phyloP scores from a whole-genome alignment of 805 yeast genomes.

The Barnettozyma sp. region DNA sequence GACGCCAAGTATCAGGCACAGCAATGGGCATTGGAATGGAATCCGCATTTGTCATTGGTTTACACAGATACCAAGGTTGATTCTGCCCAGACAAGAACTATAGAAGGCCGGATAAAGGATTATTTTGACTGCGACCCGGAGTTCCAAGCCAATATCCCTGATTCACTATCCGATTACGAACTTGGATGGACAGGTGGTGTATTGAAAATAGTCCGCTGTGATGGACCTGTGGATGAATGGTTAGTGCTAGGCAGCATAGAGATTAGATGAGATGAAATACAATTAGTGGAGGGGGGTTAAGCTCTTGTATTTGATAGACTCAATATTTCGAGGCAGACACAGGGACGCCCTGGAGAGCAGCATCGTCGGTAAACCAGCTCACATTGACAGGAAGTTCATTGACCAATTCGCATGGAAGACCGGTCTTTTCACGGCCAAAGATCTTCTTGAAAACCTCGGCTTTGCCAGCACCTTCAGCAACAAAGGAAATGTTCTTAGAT shows the following conservation, averaged over 20 bases:
- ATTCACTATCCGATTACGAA: conserved; percentile 21
- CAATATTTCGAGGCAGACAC: conserved; percentile 23
- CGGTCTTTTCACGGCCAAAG: conserved; percentile 43
- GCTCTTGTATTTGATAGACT: no score
- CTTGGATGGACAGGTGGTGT: conserved; percentile 62
- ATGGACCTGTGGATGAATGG: conserved; percentile 70
- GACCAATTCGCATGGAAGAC: conserved; percentile 70
- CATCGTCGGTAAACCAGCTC: conserved; percentile 76
- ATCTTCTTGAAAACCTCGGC: conserved; percentile 65
- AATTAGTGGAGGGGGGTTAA: no score
- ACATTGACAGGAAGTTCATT: conserved; percentile 54
- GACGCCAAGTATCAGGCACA: conserved; percentile 40
- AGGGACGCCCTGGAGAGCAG: conserved; percentile 62
- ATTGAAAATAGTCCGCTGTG: conserved; percentile 55
- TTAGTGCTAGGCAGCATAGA: conserved; percentile 45
- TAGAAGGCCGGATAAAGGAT: conserved; percentile 60
- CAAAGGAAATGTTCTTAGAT: conserved; percentile 55
- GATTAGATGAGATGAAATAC: conserved; percentile 20
- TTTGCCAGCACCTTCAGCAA: conserved; percentile 86
- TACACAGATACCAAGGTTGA: conserved; percentile 65
- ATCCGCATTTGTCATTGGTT: conserved; percentile 68
- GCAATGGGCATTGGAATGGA: conserved; percentile 53
- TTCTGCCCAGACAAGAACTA: conserved; percentile 55
- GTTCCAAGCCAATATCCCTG: conserved; percentile 10
- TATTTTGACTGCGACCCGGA: conserved; percentile 36